Base-by-base conservation (phyloP, 1,284 basidiomycete genomes). In the Apiotrichum brassicae region DNA sequence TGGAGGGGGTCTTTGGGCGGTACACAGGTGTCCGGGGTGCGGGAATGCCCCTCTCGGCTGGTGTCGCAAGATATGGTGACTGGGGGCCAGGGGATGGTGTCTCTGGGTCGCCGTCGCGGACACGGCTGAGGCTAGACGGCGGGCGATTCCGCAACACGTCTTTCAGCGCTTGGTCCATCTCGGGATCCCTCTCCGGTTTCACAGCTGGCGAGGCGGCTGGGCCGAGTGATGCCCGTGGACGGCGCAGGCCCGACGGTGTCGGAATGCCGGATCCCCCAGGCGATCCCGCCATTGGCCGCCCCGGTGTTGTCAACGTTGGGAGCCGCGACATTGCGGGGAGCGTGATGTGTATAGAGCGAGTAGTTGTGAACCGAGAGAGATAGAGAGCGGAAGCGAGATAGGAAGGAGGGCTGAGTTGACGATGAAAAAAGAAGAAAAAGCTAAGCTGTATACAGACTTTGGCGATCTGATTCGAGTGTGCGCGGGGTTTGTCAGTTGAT, bases 201-300 rank as follows among this genome's bases (percentile, higher is more conserved):
- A 22, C 36, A 16, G 36, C 42, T 1, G 48, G 48, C 11, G 42
- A 26, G 4, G 40, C 42, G 22, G 36, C 48, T 16, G 68, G 64
- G 1, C 67, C 66, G 34, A 71, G 62, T 2, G 68, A 70, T 4
- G 68, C 69, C 24, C 70, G 61, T 3, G 68, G 61, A 20, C 68
- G 61, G 30, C 69, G 62, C 20, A 51, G 36, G 11, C 33, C 33
- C 0, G 66, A 61, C 0, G 70, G 65, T 0, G 66, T 68, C 0
- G 70, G 70, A 16, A 71, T 64, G 32, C 67, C 59, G 0, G 48
- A 22, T 22, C 48, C 51, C 3, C 58, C 57, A 16, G 61, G 59
- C 20, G 61, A 55, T 1, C 57, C 50, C 12, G 53, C 59, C 6
- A 44, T 25, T 2, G 54, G 20, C 2, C 65, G 59, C 8, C 59